Conservation (phyloP, 2,329 filamentous ascomycete species). For the Reticulascus tulasneorum region DNA sequence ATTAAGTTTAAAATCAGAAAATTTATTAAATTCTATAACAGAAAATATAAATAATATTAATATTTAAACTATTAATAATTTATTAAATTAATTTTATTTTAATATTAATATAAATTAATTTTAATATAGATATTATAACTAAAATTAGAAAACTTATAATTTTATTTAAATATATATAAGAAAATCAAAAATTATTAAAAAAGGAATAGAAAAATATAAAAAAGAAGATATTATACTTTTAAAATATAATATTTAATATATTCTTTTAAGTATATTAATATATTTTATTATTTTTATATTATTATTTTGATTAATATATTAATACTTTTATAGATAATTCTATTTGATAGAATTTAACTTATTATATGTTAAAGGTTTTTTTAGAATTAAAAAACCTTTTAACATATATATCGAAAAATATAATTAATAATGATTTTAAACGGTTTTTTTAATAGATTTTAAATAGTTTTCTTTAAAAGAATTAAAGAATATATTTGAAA, state of each 20-base stretch:
- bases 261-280: not conserved
- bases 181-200: not conserved
- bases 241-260: not conserved
- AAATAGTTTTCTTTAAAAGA: too few species aligned
- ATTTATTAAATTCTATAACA: not conserved
- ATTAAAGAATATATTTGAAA: not conserved
- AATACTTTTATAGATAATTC: conserved; percentile 1
- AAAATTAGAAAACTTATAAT: conserved; percentile 1
- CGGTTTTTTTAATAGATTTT: too few species aligned
- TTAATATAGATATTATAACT: not conserved
- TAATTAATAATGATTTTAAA: too few species aligned
- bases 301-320: not conserved
- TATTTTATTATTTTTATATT: not conserved
- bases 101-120: not conserved
- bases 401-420: too few species aligned
- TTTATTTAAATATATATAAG: not conserved
- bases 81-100: not conserved
- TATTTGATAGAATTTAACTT: not conserved
- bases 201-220: not conserved
- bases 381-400: not conserved
- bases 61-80: not conserved
- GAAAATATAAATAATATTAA: too few species aligned
- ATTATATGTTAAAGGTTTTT: not conserved
- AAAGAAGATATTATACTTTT: not conserved
- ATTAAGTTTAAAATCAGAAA: conserved; percentile 1